phyloP scores from a whole-genome alignment of 805 yeast species.

The Cyberlindnera nakhonratchasimensis region DNA sequence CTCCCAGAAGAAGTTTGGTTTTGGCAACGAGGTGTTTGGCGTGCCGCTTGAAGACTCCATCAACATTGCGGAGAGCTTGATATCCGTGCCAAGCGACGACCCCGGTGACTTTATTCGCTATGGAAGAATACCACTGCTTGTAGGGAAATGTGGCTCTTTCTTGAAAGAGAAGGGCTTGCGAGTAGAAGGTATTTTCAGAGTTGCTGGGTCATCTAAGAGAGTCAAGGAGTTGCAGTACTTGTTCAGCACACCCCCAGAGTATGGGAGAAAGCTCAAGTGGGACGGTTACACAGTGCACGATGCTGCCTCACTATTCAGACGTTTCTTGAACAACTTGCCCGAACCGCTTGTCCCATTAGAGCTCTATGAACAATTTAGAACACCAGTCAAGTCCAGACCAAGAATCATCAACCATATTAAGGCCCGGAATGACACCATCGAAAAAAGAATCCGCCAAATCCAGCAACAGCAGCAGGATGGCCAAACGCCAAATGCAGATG shows the following conservation, averaged over 20 bases:
- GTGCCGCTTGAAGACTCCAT: constrained; percentile 71
- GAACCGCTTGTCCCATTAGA: constrained; percentile 87
- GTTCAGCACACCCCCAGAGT: constrained; percentile 85
- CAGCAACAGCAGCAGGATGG: constrained; percentile 19
- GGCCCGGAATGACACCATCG: constrained; percentile 45
- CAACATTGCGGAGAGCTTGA: constrained; percentile 70
- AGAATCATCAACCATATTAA: constrained; percentile 64
- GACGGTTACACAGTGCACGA: constrained; percentile 94
- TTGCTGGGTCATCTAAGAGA: constrained; percentile 87
- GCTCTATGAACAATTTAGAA: constrained; percentile 73
- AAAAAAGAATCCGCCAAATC: constrained; percentile 34
- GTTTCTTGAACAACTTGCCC: constrained; percentile 82
- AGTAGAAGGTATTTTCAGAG: constrained; percentile 88
- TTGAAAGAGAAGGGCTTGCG: constrained; percentile 73
- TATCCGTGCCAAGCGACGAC: constrained; percentile 56
- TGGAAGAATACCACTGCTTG: constrained; percentile 87
- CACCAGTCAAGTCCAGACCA: constrained; percentile 63
- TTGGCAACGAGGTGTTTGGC: constrained; percentile 64
- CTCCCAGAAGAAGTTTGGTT: constrained; percentile 32
- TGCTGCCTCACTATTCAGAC: constrained; percentile 85
- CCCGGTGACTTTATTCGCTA: constrained; percentile 66
- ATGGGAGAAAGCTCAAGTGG: constrained; percentile 84
- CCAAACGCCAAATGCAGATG: constrained; percentile 7
- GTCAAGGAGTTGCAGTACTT: constrained; percentile 79
- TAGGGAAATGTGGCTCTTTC: constrained; percentile 92